Evolutionary conservation across 2,329 filamentous ascomycete species (phyloP).

Genomic region (Alternaria sp.): DNA sequence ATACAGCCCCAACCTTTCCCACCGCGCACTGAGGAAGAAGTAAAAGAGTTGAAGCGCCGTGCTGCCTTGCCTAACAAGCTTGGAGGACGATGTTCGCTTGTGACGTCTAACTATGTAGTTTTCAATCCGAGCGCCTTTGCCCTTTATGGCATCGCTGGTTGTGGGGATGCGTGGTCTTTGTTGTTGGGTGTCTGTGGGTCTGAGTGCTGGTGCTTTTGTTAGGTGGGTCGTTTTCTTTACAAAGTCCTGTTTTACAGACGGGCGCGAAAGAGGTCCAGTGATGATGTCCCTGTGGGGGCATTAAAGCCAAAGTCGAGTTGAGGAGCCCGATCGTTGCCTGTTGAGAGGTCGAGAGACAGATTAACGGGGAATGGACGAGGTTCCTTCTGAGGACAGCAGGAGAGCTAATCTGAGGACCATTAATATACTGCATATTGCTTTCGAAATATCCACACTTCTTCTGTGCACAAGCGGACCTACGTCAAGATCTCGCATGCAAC

Average conservation of each 20-base stretch:
- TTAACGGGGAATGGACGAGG: conserved; percentile 26
- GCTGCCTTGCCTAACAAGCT: conserved; percentile 19
- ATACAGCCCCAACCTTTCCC: conserved; percentile 31
- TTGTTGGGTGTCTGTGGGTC: conserved; percentile 27
- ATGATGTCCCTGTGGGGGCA: conserved; percentile 44
- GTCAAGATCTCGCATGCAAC: neutral
- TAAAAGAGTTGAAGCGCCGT: conserved; percentile 47
- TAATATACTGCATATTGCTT: conserved; percentile 13
- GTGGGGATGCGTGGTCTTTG: conserved; percentile 40
- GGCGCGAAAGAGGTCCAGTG: conserved; percentile 38
- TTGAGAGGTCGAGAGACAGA: conserved; percentile 20
- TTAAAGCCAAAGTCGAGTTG: conserved; percentile 48
- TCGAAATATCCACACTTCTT: neutral
- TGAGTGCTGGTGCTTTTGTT: conserved; percentile 19
- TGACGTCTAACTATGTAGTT: conserved; percentile 43
- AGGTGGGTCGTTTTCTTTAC: conserved; percentile 16
- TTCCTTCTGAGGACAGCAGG: conserved; percentile 44
- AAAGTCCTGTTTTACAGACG: conserved; percentile 21
- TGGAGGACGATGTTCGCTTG: conserved; percentile 34
- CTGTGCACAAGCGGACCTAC: conserved; percentile 3
- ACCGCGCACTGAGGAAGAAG: conserved; percentile 43
- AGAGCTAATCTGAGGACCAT: conserved; percentile 49
- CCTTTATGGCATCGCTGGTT: conserved; percentile 17
- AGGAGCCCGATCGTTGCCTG: conserved; percentile 33
- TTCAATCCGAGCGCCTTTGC: conserved; percentile 48